Evolutionary conservation across 2,329 filamentous ascomycete genomes (phyloP).

Genomic region (Fusarium nurragi): DNA sequence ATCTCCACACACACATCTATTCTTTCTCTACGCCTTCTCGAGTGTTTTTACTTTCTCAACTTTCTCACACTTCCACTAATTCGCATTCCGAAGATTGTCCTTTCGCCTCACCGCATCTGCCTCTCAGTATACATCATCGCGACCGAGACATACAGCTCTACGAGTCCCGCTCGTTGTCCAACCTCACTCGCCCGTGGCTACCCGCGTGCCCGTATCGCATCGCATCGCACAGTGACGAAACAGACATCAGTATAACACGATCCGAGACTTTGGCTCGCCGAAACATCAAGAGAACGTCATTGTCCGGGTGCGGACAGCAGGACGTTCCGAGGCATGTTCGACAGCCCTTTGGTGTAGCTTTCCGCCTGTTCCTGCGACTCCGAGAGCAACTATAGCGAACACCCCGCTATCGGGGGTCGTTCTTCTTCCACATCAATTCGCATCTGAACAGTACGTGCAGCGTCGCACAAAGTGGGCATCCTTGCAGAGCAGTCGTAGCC

Average conservation of each 20-base stretch:
- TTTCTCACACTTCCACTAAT: constrained; percentile 26
- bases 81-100: constrained; percentile 10
- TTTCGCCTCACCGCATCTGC: constrained; percentile 39
- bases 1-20: constrained; percentile 31
- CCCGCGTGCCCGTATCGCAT: constrained; percentile 30
- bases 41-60: constrained; percentile 24
- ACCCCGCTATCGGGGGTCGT: constrained; percentile 44
- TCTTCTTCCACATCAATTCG: constrained; percentile 43
- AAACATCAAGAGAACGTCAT: constrained; percentile 31
- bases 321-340: constrained; percentile 52
- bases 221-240: constrained; percentile 30
- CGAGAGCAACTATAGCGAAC: constrained; percentile 38
- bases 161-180: constrained; percentile 36
- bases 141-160: constrained; percentile 47
- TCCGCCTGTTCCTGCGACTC: constrained; percentile 42
- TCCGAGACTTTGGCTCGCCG: constrained; percentile 34
- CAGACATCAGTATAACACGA: constrained; percentile 20
- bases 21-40: constrained; percentile 28
- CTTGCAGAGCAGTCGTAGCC: constrained; percentile 38
- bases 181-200: constrained; percentile 38
- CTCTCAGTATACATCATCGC: constrained; percentile 32
- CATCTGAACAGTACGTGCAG: constrained; percentile 54
- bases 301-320: constrained; percentile 48
- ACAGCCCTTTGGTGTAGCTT: constrained; percentile 49
- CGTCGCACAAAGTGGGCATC: constrained; percentile 49